Evolutionary conservation across 2,329 filamentous ascomycete genomes (phyloP).

Genomic region (Alternaria conjuncta): DNA sequence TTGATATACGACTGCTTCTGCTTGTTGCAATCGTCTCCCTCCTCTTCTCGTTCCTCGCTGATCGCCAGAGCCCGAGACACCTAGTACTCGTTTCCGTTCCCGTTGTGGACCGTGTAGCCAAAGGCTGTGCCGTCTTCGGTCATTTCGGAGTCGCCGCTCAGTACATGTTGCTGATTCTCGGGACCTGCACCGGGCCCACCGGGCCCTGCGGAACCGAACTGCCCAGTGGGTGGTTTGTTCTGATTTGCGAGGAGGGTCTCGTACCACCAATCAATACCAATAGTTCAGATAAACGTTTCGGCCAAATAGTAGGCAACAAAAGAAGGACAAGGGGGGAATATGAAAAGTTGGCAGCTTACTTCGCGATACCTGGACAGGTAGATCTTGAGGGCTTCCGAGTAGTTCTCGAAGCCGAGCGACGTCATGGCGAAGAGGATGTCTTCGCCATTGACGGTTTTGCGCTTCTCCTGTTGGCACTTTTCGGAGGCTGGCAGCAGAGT

Average conservation of each 20-base stretch:
- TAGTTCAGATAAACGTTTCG: slow-evolving; percentile 57
- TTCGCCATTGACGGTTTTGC: slow-evolving; percentile 98
- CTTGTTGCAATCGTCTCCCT: slow-evolving; percentile 5
- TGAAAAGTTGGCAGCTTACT: slow-evolving; percentile 66
- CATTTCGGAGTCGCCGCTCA: slow-evolving; percentile 54
- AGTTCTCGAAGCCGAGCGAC: slow-evolving; percentile 97
- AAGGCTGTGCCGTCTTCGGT: slow-evolving; percentile 52
- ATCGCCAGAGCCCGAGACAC: slow-evolving; percentile 28
- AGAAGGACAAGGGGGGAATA: slow-evolving; percentile 32
- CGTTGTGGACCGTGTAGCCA: slow-evolving; percentile 52
- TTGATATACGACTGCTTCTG: slow-evolving; percentile 17
- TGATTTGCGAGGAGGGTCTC: slow-evolving; percentile 81
- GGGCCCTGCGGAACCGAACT: slow-evolving; percentile 44
- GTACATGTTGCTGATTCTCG: slow-evolving; percentile 51
- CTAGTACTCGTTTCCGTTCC: slow-evolving; percentile 50
- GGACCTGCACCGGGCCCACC: slow-evolving; percentile 44
- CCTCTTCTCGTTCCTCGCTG: not conserved
- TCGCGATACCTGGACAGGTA: slow-evolving; percentile 97
- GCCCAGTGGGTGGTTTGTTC: slow-evolving; percentile 60
- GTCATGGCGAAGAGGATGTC: slow-evolving; percentile 99
- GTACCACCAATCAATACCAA: slow-evolving; percentile 60
- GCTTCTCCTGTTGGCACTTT: slow-evolving; percentile 99
- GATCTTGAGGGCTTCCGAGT: slow-evolving; percentile 96
- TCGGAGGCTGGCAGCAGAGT: slow-evolving; percentile 74
- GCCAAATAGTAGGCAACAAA: slow-evolving; percentile 48